Evolutionary conservation across 2,329 filamentous ascomycete species (phyloP), one percentile per base, ranked within the genome.

Genomic region (Phyllosticta paracitricarpa): DNA sequence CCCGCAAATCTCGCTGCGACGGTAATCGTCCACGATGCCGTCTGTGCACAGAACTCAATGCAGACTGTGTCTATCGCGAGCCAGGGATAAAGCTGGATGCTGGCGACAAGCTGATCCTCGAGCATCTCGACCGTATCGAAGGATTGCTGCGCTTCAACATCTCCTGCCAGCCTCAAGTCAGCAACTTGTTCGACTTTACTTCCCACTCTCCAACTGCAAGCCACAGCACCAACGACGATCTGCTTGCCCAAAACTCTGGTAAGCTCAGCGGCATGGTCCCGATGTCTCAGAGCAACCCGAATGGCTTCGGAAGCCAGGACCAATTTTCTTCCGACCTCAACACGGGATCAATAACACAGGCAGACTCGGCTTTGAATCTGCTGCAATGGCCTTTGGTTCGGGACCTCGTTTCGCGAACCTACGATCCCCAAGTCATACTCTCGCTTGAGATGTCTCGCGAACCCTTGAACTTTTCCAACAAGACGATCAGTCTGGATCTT

Each of bases 1-100:
- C 89, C 40, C 82, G 89, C 67, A 92, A 92, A 71, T 91, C 88
- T 63, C 82, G 88, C 64, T 91, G 89, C 72, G 88, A 91, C 71
- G 89, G 89, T 59, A 87, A 82, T 9, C 86, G 89, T 66, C 89
- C 89, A 54, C 93, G 91, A 73, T 94, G 89, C 77, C 88, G 90
- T 73, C 84, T 94, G 40, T 94, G 89, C 75, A 85, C 87, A 9
- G 89, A 93, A 71, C 79, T 93, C 51, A 88, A 89, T 60, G 89
- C 89, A 54, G 88, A 93, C 65, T 94, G 89, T 73, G 82, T 92
- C 65, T 94, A 94, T 73, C 84, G 89, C 65, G 89, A 94, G 71
- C 89, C 89, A 6, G 89, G 89, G 2, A 89, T 93, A 78, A 94
- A 94, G 75, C 82, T 94, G 9, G 89, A 94, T 71, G 89, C 89